Evolutionary conservation across 2,329 filamentous ascomycete species (phyloP), one percentile per base, ranked within the genome.

Genomic region (Diplodia corticola): DNA sequence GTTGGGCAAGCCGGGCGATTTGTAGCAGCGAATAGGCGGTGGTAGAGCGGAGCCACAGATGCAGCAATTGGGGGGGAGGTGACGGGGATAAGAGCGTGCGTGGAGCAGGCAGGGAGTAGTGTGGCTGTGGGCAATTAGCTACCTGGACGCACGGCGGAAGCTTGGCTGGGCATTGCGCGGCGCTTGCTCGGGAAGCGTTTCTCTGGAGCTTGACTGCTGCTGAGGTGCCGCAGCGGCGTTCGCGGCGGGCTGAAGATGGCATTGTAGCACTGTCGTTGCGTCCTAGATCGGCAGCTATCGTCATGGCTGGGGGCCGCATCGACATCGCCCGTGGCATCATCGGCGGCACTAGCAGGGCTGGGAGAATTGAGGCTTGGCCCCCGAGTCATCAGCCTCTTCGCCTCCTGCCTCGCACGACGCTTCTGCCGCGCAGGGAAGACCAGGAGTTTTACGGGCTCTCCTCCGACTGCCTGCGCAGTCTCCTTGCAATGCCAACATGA

Each of bases 281-380:
- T 35, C 13, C 7, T 15, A n/a, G 63, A 55, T 55, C 63, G 51
- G 26, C 63, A 35, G 22, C 48, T 24, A 35, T 57, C 61, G 61
- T 55, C 61, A 55, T 55, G 24, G 50, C 17, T 53, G 49, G 61
- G 30, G 37, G 61, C 61, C 61, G 60, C 30, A 35, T 40, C 30
- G 60, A 33, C 44, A 35, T 24, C 53, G 20, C 30, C 37, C n/a
- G 30, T 26, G 33, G 54, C 54, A 59, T 59, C 54, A 59, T 59
- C 54, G 54, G 54, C 35, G 54, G 37, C 55, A 22, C 60, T 53
- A 63, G 48, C 48, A 53, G 61, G 61, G 61, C 61, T 64, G 61
- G 46, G 61, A 30, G 24, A 3, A 10, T 33, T 26, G 63, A 64
- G 63, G 63, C 63, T 64, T 64, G 63, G 51, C 37, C 37, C 13